These are phyloP conservation scores for Calendula officinalis DNA, from an alignment of 129 eudicot genomes.

Conservation along the genomic window DNA sequence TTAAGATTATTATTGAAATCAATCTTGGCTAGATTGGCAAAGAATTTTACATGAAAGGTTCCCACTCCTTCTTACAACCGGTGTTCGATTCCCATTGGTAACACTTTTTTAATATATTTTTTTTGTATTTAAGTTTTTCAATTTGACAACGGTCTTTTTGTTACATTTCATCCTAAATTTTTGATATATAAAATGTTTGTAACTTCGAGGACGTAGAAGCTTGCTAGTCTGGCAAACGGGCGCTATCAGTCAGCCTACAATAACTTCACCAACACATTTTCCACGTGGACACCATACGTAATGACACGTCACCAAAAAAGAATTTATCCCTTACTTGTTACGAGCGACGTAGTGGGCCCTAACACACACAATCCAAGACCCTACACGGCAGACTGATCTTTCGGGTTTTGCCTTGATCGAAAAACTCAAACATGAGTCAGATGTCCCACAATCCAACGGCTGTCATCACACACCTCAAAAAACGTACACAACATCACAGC, in stretches of 20 bases:
- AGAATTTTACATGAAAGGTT: too few species aligned
- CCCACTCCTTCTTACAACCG: too few species aligned
- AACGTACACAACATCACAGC: not conserved
- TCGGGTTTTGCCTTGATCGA: conserved; percentile 56
- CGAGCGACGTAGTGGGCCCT: conserved; percentile 51
- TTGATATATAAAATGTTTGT: not conserved
- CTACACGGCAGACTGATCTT: conserved; percentile 40
- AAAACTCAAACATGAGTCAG: conserved; percentile 55
- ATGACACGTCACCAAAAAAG: conserved; percentile 43
- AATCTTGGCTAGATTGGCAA: too few species aligned
- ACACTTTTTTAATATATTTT: too few species aligned
- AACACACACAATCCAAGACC: conserved; percentile 21
- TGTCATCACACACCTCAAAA: not conserved
- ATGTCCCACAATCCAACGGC: conserved; percentile 38
- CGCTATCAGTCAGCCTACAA: conserved; percentile 7
- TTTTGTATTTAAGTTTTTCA: too few species aligned
- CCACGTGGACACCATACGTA: conserved; percentile 21
- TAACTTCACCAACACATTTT: conserved; percentile 29
- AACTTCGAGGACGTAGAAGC: not conserved
- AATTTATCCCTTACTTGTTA: conserved; percentile 86
- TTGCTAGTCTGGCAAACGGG: conserved; percentile 3
- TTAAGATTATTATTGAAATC: too few species aligned
- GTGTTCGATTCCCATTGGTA: too few species aligned
- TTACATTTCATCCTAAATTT: too few species aligned
- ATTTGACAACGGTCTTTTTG: too few species aligned